A percentile compares a stretch with the other conserved stretches of the same genome.
Evolutionary conservation across 2,329 filamentous ascomycete species (phyloP).

Genomic region (Curvularia lunata): DNA sequence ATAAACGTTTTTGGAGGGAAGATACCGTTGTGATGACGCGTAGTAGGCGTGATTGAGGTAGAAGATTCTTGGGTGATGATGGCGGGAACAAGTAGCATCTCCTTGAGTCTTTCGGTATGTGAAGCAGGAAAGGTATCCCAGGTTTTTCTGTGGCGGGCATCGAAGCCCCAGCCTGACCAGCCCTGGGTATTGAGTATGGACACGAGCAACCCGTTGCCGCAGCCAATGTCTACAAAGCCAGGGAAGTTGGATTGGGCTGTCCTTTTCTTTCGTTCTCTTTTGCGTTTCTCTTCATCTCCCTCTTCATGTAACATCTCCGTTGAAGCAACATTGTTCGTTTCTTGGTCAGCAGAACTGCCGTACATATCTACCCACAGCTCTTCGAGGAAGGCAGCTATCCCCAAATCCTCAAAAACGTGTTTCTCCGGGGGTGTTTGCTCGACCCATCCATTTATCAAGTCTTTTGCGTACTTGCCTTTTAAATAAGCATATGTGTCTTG

Average conservation of each 20-base stretch:
- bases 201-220: conserved; percentile 90
- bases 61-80: conserved; percentile 43
- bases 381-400: conserved; percentile 89
- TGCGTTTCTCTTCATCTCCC: conserved; percentile 14
- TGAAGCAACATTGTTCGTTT: not conserved
- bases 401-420: conserved; percentile 93
- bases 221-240: conserved; percentile 94
- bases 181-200: conserved; percentile 82
- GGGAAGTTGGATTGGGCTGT: conserved; percentile 62
- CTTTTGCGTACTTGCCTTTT: conserved; percentile 77
- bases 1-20: conserved; percentile 84
- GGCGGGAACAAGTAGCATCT: conserved; percentile 66
- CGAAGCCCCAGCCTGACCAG: conserved; percentile 87
- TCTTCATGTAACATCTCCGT: conserved; percentile 11
- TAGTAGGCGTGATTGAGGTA: conserved; percentile 31
- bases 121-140: conserved; percentile 73
- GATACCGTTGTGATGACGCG: conserved; percentile 60
- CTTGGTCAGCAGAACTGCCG: conserved; percentile 21
- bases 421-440: conserved; percentile 88
- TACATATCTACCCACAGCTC: conserved; percentile 93
- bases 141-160: conserved; percentile 83
- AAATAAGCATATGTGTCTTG: conserved; percentile 83
- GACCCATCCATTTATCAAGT: conserved; percentile 76
- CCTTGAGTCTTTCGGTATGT: conserved; percentile 60
- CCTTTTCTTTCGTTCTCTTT: conserved; percentile 17